phyloP scores from a whole-genome alignment of 1,284 basidiomycete species.

The Pisolithus thermaeus region DNA sequence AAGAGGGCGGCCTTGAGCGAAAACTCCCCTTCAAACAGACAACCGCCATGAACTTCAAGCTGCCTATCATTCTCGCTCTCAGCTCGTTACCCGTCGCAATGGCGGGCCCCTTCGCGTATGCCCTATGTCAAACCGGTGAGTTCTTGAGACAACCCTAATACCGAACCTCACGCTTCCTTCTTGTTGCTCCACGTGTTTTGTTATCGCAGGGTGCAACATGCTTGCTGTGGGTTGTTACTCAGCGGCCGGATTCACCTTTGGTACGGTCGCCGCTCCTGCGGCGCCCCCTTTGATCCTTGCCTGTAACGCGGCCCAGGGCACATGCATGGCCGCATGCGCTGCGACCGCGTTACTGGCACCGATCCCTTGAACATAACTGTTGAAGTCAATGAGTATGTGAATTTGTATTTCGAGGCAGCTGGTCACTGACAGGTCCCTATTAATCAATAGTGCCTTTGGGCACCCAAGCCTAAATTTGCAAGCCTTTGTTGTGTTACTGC shows the following conservation, averaged over 20 bases:
- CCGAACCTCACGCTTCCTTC: background rate
- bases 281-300: slow-evolving; percentile 42
- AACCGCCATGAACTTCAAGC: slow-evolving; percentile 23
- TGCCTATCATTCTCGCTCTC: slow-evolving; percentile 15
- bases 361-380: slow-evolving; percentile 12
- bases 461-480: background rate
- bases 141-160: background rate
- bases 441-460: background rate
- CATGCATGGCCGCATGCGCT: slow-evolving; percentile 40
- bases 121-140: slow-evolving; percentile 43
- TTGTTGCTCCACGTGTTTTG: too few species aligned
- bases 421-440: too few species aligned
- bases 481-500: background rate
- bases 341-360: slow-evolving; percentile 24
- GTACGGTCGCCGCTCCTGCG: slow-evolving; percentile 34
- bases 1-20: background rate
- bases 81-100: slow-evolving; percentile 16
- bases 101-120: slow-evolving; percentile 43
- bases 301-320: slow-evolving; percentile 48
- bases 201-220: slow-evolving; percentile 43
- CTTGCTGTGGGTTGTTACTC: slow-evolving; percentile 50
- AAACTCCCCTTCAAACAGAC: background rate
- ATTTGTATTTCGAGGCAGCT: too few species aligned
- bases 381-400: too few species aligned
- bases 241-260: slow-evolving; percentile 47